Base-by-base conservation (phyloP, 1,284 basidiomycete species). In the Volvariella surrecta region DNA sequence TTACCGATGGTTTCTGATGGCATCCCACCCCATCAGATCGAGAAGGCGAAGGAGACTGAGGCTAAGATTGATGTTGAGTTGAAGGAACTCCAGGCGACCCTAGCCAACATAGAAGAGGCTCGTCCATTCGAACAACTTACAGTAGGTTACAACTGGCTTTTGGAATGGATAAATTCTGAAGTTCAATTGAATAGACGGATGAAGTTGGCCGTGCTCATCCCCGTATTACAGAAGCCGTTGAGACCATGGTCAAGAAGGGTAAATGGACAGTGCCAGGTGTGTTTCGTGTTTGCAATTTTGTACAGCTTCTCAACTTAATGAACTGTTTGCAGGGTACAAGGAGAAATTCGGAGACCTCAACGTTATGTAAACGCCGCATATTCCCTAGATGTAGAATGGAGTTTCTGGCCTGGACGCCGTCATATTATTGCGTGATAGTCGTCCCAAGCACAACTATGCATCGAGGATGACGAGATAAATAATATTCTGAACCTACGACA, bases 231-330 rank as follows among this genome's bases (percentile, higher is more conserved):
- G 82, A 96, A 68, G 82, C 90, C 39, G 90, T 97, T 54, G 92
- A 98, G 73, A 93, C 82, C 57, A 98, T 98, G 93, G 67, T 98
- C 58, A 86, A 89, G 79, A 96, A 99, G 75, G 96, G 96, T 67
- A 98, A 98, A 74, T 99, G 92, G 88, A 89, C 86, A 60, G 91
- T 96, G 46, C 92, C 93, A 57, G 90, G 90, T 77, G 62, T 54
- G 76, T 47, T 20, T 13, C 9, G 16, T 40, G 18, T 47, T 42
- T 7, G 34, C 40, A 49, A 44, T 45, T 38, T 43, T 35, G 44
- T 47, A 34, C 39, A 32, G 45, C 43, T 39, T 19, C 32, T 44
- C 32, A 40, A 19, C 34, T 35, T 15, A 6, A 15, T 35, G 34
- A 4, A 35, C 9, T n/a, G 15, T 31, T 28, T 43, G 43, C 53